These are phyloP conservation scores for Mrakia blollopis DNA, from an alignment of 768 basidiomycete species.

Conservation along the genomic window DNA sequence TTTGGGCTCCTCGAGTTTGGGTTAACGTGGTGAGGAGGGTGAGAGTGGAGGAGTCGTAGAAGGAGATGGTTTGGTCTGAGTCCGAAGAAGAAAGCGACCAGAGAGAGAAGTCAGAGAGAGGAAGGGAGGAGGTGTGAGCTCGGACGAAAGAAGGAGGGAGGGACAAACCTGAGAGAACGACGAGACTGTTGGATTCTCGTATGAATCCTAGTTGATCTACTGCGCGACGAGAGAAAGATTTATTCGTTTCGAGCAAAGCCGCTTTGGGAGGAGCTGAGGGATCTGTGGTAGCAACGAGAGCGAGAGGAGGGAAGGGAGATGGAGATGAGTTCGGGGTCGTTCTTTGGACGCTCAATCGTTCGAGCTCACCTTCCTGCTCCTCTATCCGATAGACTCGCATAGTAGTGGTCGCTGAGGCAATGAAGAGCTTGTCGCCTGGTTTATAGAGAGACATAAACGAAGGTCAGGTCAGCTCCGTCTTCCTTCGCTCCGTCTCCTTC, in stretches of 20 bases:
- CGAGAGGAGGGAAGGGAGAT: conserved; percentile 32
- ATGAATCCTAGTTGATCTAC: conserved; percentile 87
- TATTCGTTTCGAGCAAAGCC: conserved; percentile 60
- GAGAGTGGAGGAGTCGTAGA: conserved; percentile 71
- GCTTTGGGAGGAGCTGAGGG: background rate
- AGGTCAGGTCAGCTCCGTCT: background rate
- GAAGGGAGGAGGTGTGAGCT: conserved; percentile 34
- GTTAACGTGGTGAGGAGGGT: conserved; percentile 64
- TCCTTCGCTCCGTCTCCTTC: too few species aligned
- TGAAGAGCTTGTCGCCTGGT: conserved; percentile 57
- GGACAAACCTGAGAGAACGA: conserved; percentile 67
- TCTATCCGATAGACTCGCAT: conserved; percentile 41
- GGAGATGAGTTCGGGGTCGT: background rate
- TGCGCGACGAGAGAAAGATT: conserved; percentile 58
- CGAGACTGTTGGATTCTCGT: conserved; percentile 77
- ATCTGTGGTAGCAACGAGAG: conserved; percentile 22
- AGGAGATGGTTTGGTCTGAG: conserved; percentile 64
- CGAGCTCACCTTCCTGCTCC: conserved; percentile 4
- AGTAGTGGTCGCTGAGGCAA: conserved; percentile 43
- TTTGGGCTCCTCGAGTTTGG: conserved; percentile 74
- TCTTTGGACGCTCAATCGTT: too few species aligned
- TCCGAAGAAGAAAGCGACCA: background rate
- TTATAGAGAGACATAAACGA: background rate
- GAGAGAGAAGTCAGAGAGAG: background rate
- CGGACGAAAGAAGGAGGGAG: background rate